phyloP scores from a whole-genome alignment of 139 green algal genomes.

The Pseudopediastrum boryanum region DNA sequence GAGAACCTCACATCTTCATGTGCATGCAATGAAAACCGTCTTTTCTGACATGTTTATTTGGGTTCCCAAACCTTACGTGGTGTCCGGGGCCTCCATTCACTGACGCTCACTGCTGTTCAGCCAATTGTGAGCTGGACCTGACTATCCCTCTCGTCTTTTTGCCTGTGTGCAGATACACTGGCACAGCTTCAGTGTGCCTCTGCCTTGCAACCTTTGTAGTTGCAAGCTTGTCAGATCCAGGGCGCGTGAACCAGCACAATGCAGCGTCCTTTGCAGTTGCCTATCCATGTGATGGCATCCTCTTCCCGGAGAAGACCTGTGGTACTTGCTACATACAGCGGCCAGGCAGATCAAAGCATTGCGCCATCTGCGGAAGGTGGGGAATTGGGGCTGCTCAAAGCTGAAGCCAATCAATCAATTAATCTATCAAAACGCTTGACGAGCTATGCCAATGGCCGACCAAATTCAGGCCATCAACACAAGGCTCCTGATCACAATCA shows the following conservation, averaged over 20 bases:
- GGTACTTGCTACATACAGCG: conserved; percentile 60
- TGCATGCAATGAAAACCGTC: background rate
- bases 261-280: conserved; percentile 23
- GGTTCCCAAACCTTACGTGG: too few species aligned
- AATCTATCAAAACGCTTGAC: too few species aligned
- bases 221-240: conserved; percentile 53
- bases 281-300: conserved; percentile 4
- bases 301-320: conserved; percentile 47
- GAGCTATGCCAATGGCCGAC: too few species aligned
- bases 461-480: too few species aligned
- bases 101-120: too few species aligned
- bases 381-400: too few species aligned
- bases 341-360: conserved; percentile 82
- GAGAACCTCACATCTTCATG: too few species aligned
- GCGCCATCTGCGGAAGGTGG: conserved; percentile 54
- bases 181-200: conserved; percentile 35
- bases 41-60: background rate
- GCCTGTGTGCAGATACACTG: conserved; percentile 40
- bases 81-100: too few species aligned
- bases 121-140: too few species aligned
- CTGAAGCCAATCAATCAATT: too few species aligned
- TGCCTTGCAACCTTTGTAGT: conserved; percentile 40
- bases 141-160: too few species aligned
- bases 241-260: conserved; percentile 41
- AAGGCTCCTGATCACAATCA: too few species aligned